Evolutionary conservation across 2,329 filamentous ascomycete species (phyloP).

Genomic region (Teratosphaeria zuluensis): DNA sequence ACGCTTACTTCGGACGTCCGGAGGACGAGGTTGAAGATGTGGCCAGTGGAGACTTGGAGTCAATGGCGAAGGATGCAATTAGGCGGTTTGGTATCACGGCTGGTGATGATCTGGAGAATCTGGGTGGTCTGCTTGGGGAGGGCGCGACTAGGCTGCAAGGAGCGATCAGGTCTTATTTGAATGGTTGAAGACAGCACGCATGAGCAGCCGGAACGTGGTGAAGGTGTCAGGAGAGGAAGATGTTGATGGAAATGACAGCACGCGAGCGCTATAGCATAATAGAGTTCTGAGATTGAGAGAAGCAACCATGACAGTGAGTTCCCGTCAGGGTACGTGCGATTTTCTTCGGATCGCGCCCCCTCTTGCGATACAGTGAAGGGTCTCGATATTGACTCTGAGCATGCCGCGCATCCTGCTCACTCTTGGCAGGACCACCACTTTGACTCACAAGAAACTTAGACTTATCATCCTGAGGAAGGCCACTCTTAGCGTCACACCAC

Average conservation of each 20-base stretch:
- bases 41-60: slow-evolving; percentile 61
- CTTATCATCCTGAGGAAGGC: too few relatives aligned
- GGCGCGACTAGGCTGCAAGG: slow-evolving; percentile 78
- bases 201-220: not conserved
- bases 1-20: slow-evolving; percentile 91
- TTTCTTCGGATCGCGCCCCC: too few relatives aligned
- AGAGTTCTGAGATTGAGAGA: too few relatives aligned
- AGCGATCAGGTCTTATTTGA: slow-evolving; percentile 29
- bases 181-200: slow-evolving; percentile 10
- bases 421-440: too few relatives aligned
- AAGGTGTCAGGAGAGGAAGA: not conserved
- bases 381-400: too few relatives aligned
- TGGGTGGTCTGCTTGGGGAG: slow-evolving; percentile 73
- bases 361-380: too few relatives aligned
- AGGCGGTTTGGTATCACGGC: slow-evolving; percentile 92
- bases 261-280: too few relatives aligned
- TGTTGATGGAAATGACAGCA: not conserved
- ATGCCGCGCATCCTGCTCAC: too few relatives aligned
- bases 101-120: slow-evolving; percentile 88
- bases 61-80: slow-evolving; percentile 91
- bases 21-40: slow-evolving; percentile 56
- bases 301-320: too few relatives aligned
- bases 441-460: too few relatives aligned
- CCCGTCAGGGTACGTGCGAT: too few relatives aligned
- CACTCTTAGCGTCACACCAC: too few relatives aligned